Percentiles rank a stretch among this genome's conserved stretches.
These are phyloP conservation scores for Fusarium sp. DNA, from an alignment of 2,329 filamentous ascomycete genomes.

Conservation along the genomic window DNA sequence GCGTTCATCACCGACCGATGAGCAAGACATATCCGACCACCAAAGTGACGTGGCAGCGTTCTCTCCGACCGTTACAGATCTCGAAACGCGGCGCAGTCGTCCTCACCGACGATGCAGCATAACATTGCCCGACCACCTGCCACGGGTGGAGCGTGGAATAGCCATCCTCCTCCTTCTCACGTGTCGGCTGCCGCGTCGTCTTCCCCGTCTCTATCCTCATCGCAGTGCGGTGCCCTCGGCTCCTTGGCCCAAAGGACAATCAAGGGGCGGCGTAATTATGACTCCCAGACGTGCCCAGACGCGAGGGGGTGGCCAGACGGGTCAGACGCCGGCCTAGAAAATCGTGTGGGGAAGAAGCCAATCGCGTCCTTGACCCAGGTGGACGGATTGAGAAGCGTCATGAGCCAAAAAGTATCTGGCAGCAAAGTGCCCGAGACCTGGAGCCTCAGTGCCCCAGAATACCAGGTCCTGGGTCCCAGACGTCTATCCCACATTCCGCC, in stretches of 20 bases:
- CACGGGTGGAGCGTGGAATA: slow-evolving; percentile 10
- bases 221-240: neutral
- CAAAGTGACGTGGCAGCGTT: slow-evolving; percentile 42
- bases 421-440: slow-evolving; percentile 24
- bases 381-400: slow-evolving; percentile 42
- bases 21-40: slow-evolving; percentile 12
- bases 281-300: slow-evolving; percentile 21
- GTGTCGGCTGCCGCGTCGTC: slow-evolving; percentile 12
- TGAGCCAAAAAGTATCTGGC: slow-evolving; percentile 31
- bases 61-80: slow-evolving; percentile 28
- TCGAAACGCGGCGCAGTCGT: slow-evolving; percentile 32
- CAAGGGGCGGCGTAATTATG: slow-evolving; percentile 7
- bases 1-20: slow-evolving; percentile 9
- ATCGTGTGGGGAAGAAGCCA: slow-evolving; percentile 41
- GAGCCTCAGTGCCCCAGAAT: slow-evolving; percentile 32
- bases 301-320: slow-evolving; percentile 12
- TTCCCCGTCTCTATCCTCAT: slow-evolving; percentile 9
- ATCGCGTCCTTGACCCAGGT: slow-evolving; percentile 34
- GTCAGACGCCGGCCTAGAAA: slow-evolving; percentile 19
- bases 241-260: neutral
- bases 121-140: slow-evolving; percentile 14
- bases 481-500: slow-evolving; percentile 36
- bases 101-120: slow-evolving; percentile 25
- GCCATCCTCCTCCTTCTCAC: slow-evolving; percentile 2
- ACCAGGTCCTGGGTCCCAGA: slow-evolving; percentile 28